These are phyloP conservation scores for Tilletia horrida DNA, from an alignment of 1,284 basidiomycete species.

Conservation along the genomic window DNA sequence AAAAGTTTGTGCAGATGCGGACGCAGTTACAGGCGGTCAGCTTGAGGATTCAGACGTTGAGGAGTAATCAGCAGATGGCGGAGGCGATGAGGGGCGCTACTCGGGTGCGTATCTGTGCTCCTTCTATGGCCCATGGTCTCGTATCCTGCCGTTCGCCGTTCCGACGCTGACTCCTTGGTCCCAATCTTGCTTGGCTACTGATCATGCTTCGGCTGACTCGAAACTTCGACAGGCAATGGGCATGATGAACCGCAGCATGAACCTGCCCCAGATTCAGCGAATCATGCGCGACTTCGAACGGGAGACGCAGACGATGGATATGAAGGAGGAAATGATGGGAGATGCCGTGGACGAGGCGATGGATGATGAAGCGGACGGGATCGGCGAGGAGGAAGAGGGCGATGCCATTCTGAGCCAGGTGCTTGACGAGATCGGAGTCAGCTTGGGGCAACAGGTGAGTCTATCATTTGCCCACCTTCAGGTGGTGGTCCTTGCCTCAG, in stretches of 20 bases:
- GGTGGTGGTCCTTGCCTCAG: no score
- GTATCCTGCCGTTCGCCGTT: neutral
- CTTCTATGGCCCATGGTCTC: constrained; percentile 5
- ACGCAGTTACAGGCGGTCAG: constrained; percentile 96
- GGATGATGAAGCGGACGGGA: constrained; percentile 73
- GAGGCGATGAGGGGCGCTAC: constrained; percentile 98
- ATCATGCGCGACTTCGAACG: constrained; percentile 98
- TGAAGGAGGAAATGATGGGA: constrained; percentile 99
- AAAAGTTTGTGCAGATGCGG: constrained; percentile 98
- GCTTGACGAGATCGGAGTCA: constrained; percentile 93
- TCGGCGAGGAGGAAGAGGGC: constrained; percentile 77
- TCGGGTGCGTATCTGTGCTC: constrained; percentile 61
- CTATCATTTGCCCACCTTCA: no score
- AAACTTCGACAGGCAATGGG: constrained; percentile 74
- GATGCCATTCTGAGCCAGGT: constrained; percentile 96
- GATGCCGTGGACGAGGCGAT: constrained; percentile 98
- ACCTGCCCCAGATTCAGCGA: constrained; percentile 86
- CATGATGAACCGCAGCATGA: constrained; percentile 92
- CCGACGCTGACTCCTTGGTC: no score
- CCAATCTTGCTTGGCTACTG: no score
- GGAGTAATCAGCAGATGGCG: constrained; percentile 98
- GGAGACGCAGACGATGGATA: constrained; percentile 97
- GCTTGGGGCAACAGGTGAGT: constrained; percentile 80
- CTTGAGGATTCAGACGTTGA: constrained; percentile 88
- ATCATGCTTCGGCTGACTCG: no score